phyloP scores from a whole-genome alignment of 805 yeast species.

The Nakazawaea holstii region DNA sequence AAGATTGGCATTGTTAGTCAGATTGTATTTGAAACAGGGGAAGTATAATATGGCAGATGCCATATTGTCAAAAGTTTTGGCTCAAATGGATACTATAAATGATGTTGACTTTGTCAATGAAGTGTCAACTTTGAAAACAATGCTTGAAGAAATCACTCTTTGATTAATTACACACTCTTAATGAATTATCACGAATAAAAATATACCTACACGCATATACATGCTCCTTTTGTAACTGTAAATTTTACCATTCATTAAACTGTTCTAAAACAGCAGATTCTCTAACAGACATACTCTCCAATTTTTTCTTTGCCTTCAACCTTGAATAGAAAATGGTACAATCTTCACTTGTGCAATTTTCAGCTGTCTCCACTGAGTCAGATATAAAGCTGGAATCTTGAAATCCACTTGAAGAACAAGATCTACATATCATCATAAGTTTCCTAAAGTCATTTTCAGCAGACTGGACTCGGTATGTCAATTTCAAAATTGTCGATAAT shows the following conservation, averaged over 20 bases:
- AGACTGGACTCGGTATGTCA: conserved; percentile 22
- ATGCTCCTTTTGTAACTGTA: not conserved
- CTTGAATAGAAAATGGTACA: conserved; percentile 59
- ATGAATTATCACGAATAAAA: not conserved
- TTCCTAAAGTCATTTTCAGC: conserved; percentile 24
- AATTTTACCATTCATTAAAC: conserved; percentile 12
- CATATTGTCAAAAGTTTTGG: conserved; percentile 24
- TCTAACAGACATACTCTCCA: conserved; percentile 11
- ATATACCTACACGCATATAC: not conserved
- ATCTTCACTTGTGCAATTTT: conserved; percentile 53
- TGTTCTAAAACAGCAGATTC: conserved; percentile 18
- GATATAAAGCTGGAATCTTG: conserved; percentile 16
- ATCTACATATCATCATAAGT: conserved; percentile 28
- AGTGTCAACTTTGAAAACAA: conserved; percentile 33
- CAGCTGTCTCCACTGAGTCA: conserved; percentile 22
- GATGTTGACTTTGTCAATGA: conserved; percentile 32
- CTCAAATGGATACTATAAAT: conserved; percentile 27
- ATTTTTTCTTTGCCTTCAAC: conserved; percentile 31
- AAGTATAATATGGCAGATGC: conserved; percentile 28
- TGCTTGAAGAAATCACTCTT: conserved; percentile 13
- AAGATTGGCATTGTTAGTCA: conserved; percentile 32
- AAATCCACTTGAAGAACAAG: conserved; percentile 23
- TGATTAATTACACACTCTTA: too few species aligned
- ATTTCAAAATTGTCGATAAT: conserved; percentile 26
- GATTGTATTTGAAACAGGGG: conserved; percentile 32